These are phyloP conservation scores for Crithidia sp. DNA, from an alignment of 208 protist genomes.

Conservation along the genomic window DNA sequence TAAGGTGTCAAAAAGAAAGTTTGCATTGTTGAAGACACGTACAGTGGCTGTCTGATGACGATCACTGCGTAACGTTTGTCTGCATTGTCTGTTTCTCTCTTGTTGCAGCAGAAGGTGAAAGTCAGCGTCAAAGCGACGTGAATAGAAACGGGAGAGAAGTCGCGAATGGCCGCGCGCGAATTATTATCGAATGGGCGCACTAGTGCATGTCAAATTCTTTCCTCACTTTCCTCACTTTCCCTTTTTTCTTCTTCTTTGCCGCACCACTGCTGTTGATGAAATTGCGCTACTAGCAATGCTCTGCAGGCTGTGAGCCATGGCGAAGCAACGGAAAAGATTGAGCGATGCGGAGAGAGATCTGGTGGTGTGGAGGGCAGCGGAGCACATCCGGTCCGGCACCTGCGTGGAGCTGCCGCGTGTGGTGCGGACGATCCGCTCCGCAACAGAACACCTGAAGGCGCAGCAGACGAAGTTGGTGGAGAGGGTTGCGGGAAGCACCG, in stretches of 20 bases:
- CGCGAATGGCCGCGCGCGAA: too few relatives aligned
- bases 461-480: conserved; percentile 27
- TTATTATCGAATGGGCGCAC: too few relatives aligned
- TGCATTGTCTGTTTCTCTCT: too few relatives aligned
- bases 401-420: conserved; percentile 23
- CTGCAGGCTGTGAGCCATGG: conserved; percentile 9
- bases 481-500: conserved; percentile 45
- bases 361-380: conserved; percentile 30
- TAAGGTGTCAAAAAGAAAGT: conserved; percentile 6
- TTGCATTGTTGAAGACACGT: not conserved
- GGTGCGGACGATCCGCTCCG: conserved; percentile 18
- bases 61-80: not conserved
- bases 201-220: too few relatives aligned
- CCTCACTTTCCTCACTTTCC: not conserved
- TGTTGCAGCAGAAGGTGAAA: too few relatives aligned
- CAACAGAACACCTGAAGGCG: conserved; percentile 17
- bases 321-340: conserved; percentile 35
- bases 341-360: conserved; percentile 35
- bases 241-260: conserved; percentile 13
- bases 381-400: conserved; percentile 16
- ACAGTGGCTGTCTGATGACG: not conserved
- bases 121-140: too few relatives aligned
- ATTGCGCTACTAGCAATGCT: not conserved
- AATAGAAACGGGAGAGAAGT: too few relatives aligned
- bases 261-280: not conserved